Base-by-base conservation (phyloP, 2,329 filamentous ascomycete genomes). In the Nakataea oryzae region DNA sequence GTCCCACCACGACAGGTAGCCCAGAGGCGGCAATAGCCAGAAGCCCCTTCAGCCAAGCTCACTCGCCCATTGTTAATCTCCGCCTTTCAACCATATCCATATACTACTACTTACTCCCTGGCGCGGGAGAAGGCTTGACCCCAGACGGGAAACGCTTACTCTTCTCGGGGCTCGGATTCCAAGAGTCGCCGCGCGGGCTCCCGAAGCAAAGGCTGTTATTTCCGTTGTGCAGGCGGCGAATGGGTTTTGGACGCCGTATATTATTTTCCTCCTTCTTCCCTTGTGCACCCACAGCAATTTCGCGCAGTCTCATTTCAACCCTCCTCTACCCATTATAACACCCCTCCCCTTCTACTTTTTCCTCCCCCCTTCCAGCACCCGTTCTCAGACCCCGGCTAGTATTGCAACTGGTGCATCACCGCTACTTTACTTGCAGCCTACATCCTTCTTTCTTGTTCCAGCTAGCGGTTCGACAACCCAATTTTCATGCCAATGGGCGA, bases 31-130 rank as follows among this genome's bases (percentile, higher is more conserved):
- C 34, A 59, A 27, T 13, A n/a, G 34, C 58, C 34, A 21, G 59
- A 54, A 26, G 12, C 27, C 27, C 11, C 50, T 54, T 34, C 11
- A 24, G 50, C 50, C 17, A 54, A 54, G 27, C 14, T 47, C 47
- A 55, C 28, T 30, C 58, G 28, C 21, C 47, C 59, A 60, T 60
- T 55, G 55, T 30, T 60, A 60, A 60, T 54, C 59, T 60, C 27
- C 2, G 41, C 41, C 41, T 60, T 54, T 30, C 9, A 60, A 14
- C 27, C 27, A 27, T 30, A 30, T 27, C 27, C 57, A 5, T 58
- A 12, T 17, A 24, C 24, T 32, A 21, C 47, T 30, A 24, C 26
- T 21, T 32, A 21, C 47, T 30, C 13, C 26, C 32, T 27, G 21
- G 17, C 14, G 34, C 24, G 26, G 34, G 26, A 34, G 26, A n/a